These are phyloP conservation scores for Botrytis fabae DNA, from an alignment of 2,329 filamentous ascomycete species.

Conservation along the genomic window DNA sequence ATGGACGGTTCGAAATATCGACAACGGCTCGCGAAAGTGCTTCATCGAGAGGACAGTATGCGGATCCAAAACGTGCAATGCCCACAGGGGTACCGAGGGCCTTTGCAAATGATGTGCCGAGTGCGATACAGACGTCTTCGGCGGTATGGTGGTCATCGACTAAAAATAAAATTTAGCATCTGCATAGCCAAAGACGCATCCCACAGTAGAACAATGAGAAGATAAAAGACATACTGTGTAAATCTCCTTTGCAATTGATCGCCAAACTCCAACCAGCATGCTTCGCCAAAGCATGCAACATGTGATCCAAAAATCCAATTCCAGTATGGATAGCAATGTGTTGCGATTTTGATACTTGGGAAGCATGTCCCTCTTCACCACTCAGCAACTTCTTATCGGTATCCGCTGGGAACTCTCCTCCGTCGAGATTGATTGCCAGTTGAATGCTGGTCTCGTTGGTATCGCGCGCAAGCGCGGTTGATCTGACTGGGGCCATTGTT, in stretches of 20 bases:
- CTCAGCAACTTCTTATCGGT: constrained; percentile 57
- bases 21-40: constrained; percentile 91
- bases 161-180: constrained; percentile 43
- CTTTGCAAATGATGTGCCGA: constrained; percentile 79
- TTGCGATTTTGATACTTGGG: constrained; percentile 80
- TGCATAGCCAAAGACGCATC: not conserved
- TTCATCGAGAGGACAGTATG: constrained; percentile 93
- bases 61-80: constrained; percentile 85
- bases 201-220: not conserved
- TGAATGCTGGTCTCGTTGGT: constrained; percentile 99
- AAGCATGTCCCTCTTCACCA: constrained; percentile 67
- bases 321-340: constrained; percentile 86
- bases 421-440: constrained; percentile 64
- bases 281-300: constrained; percentile 95
- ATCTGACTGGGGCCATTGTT: constrained; percentile 50
- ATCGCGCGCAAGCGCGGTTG: constrained; percentile 77
- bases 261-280: constrained; percentile 92
- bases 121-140: constrained; percentile 90
- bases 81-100: constrained; percentile 78
- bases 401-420: constrained; percentile 71
- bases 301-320: constrained; percentile 97
- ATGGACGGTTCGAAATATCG: constrained; percentile 91
- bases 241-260: constrained; percentile 80
- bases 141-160: constrained; percentile 99
- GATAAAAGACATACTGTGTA: constrained; percentile 68